These are phyloP conservation scores for Stenocarpella maydis DNA, from an alignment of 2,329 filamentous ascomycete species.

Conservation along the genomic window DNA sequence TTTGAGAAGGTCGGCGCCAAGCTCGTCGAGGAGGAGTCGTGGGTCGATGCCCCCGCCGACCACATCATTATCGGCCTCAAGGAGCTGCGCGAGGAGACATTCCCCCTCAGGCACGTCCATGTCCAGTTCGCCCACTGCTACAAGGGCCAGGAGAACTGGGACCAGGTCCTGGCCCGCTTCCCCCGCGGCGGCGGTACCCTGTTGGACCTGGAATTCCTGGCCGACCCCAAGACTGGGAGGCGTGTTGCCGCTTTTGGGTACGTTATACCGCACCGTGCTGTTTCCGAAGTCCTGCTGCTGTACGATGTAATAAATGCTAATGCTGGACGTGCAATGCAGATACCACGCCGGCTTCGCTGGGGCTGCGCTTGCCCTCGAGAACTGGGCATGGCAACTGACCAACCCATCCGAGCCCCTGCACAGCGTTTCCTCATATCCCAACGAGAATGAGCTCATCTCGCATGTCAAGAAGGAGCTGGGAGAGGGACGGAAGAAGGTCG, in stretches of 20 bases:
- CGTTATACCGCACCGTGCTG: neutral
- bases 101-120: slow-evolving; percentile 76
- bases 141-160: slow-evolving; percentile 82
- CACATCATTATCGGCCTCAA: slow-evolving; percentile 80
- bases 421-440: slow-evolving; percentile 72
- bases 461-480: slow-evolving; percentile 78
- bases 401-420: slow-evolving; percentile 72
- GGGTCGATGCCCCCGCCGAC: slow-evolving; percentile 72
- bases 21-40: slow-evolving; percentile 71
- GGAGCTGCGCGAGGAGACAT: slow-evolving; percentile 77
- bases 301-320: neutral
- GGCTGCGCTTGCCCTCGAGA: slow-evolving; percentile 77
- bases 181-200: slow-evolving; percentile 78
- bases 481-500: slow-evolving; percentile 68
- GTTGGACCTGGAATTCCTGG: slow-evolving; percentile 87
- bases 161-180: slow-evolving; percentile 81
- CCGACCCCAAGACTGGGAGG: slow-evolving; percentile 70
- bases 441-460: slow-evolving; percentile 75
- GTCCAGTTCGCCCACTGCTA: slow-evolving; percentile 79
- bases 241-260: slow-evolving; percentile 78
- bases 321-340: neutral
- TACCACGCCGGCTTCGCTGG: slow-evolving; percentile 47
- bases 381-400: slow-evolving; percentile 83
- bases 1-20: slow-evolving; percentile 70
- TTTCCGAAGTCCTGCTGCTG: neutral